phyloP scores from a whole-genome alignment of 2,329 filamentous ascomycete species.

The Delphinella strobiligena region DNA sequence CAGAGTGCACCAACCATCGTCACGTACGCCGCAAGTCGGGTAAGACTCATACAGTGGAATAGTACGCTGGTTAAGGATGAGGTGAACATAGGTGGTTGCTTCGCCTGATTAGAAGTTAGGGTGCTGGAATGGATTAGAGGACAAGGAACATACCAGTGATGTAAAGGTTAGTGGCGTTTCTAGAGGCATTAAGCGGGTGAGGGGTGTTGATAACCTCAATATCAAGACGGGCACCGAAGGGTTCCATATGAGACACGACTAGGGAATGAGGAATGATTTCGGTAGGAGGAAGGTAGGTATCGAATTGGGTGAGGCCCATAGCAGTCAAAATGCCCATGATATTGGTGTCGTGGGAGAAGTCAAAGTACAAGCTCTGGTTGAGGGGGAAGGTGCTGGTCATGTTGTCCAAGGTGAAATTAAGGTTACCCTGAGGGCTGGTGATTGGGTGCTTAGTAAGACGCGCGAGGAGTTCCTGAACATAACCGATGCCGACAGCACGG shows the following conservation, averaged over 20 bases:
- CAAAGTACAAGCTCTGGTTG: slow-evolving; percentile 62
- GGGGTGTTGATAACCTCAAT: slow-evolving; percentile 63
- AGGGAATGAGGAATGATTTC: slow-evolving; percentile 48
- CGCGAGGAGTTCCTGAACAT: slow-evolving; percentile 60
- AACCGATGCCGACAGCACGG: slow-evolving; percentile 61
- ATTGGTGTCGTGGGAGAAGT: slow-evolving; percentile 67
- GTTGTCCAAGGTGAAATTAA: slow-evolving; percentile 58
- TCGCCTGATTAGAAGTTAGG: slow-evolving; percentile 10
- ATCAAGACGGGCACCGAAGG: slow-evolving; percentile 60
- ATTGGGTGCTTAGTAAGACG: slow-evolving; percentile 54
- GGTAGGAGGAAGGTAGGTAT: slow-evolving; percentile 43
- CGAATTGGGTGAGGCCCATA: slow-evolving; percentile 61
- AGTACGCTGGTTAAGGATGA: slow-evolving; percentile 48
- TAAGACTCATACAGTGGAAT: slow-evolving; percentile 57
- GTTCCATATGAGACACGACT: slow-evolving; percentile 54
- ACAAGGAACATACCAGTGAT: slow-evolving; percentile 1
- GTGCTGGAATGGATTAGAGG: no score
- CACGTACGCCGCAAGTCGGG: slow-evolving; percentile 49
- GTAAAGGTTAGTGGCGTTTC: slow-evolving; percentile 36
- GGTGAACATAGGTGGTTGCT: slow-evolving; percentile 10
- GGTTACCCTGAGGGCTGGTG: slow-evolving; percentile 27
- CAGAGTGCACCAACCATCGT: slow-evolving; percentile 69
- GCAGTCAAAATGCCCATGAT: slow-evolving; percentile 59
- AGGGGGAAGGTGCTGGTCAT: slow-evolving; percentile 59
- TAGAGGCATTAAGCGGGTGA: slow-evolving; percentile 45